phyloP scores from a whole-genome alignment of 176 grass and related monocot species.

The Phoenix roebelenii region DNA sequence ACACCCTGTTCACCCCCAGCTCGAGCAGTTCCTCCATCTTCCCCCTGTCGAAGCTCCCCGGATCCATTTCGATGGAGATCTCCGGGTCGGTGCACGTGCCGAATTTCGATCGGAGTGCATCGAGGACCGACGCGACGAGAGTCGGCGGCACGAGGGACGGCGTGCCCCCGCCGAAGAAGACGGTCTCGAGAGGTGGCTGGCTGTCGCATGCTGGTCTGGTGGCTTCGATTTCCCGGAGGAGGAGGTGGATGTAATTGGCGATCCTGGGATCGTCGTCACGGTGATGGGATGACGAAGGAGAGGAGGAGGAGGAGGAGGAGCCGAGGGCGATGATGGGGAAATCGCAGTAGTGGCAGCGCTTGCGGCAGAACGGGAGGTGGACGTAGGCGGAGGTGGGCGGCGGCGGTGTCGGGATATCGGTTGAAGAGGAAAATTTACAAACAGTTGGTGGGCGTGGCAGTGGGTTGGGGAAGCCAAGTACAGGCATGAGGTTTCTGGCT shows the following conservation, averaged over 20 bases:
- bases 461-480: background rate
- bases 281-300: background rate
- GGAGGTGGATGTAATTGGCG: slow-evolving; percentile 56
- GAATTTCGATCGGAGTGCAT: slow-evolving; percentile 44
- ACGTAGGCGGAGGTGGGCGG: slow-evolving; percentile 61
- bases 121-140: slow-evolving; percentile 46
- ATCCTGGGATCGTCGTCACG: slow-evolving; percentile 55
- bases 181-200: slow-evolving; percentile 48
- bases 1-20: slow-evolving; percentile 69
- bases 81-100: slow-evolving; percentile 41
- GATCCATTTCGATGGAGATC: slow-evolving; percentile 90
- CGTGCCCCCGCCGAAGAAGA: slow-evolving; percentile 78
- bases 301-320: slow-evolving; percentile 15
- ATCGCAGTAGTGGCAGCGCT: slow-evolving; percentile 88
- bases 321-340: slow-evolving; percentile 82
- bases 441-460: slow-evolving; percentile 30
- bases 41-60: slow-evolving; percentile 52
- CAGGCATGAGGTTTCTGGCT: background rate
- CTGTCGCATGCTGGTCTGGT: slow-evolving; percentile 28
- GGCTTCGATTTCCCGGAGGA: slow-evolving; percentile 65
- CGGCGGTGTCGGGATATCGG: background rate
- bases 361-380: slow-evolving; percentile 83
- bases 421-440: slow-evolving; percentile 48
- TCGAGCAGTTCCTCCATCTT: slow-evolving; percentile 41
- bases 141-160: slow-evolving; percentile 71